Evolutionary conservation across 352 stramenopile species (phyloP), one percentile per base, ranked within the genome.

Genomic region (Pythium insidiosum): DNA sequence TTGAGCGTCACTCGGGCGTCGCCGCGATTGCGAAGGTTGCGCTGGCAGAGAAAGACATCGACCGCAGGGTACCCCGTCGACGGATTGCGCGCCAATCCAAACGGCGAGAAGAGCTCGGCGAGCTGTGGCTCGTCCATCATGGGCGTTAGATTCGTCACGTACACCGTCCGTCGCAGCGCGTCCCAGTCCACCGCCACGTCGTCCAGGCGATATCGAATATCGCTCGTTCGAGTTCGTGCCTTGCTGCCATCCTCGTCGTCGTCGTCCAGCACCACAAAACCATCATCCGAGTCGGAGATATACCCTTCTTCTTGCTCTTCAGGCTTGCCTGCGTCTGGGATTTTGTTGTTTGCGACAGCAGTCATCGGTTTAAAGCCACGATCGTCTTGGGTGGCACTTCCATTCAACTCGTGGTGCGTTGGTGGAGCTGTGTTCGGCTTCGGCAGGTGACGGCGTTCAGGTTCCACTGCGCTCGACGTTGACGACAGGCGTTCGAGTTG

Each of bases 141-240:
- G 3, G 56, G 66, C 15, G 73, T 74, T 15, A 88, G 46, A 4
- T 71, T 73, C 5, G 62, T 68, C 18, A 84, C 68, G 40, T 88
- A 88, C 18, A 88, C 59, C 13, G 65, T 66, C 6, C 58, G 69
- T 23, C 50, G 38, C 29, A 73, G 53, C 11, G 70, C 25, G 11
- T 50, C 41, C 28, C 64, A 53, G 40, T 88, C 60, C 3, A 84
- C 51, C 13, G 46, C 18, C 4, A 88, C 45, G 23, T 21, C 62
- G 9, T 58, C 50, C 15, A 33, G 15, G 28, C 9, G 28, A 15
- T 9, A 9, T 33, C 28, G 9, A 15, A 33, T 33, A 9, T 33
- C 28, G 28, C 9, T 33, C 28, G 15, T 33, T 15, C 28, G 28
- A 33, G 28, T 33, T 33, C 15, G 28, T 9, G 28, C 28, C 28